A percentile compares a stretch with the other conserved stretches of the same genome.
phyloP scores from a whole-genome alignment of 129 eudicot genomes.

The Flaveria ramosissima region DNA sequence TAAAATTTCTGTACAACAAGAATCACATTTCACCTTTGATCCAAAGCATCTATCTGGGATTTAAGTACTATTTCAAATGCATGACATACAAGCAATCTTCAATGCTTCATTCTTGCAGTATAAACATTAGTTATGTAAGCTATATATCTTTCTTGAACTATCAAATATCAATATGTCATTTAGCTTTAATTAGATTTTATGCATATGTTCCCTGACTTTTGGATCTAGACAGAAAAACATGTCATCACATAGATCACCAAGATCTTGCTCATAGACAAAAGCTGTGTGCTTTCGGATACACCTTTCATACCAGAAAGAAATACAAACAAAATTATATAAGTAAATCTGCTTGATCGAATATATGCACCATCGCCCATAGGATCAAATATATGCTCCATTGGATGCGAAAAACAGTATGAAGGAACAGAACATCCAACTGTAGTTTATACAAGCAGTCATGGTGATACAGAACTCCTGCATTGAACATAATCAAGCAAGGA shows the following conservation, averaged over 20 bases:
- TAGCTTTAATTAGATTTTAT: slow-evolving; percentile 1
- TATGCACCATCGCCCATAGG: background rate
- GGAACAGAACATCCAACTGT: slow-evolving; percentile 12
- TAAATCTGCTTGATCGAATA: slow-evolving; percentile 12
- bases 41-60: too few species aligned
- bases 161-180: background rate
- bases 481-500: slow-evolving; percentile 13
- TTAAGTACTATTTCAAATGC: slow-evolving; percentile 1
- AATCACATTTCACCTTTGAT: slow-evolving; percentile 10
- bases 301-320: background rate
- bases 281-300: background rate
- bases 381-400: too few species aligned
- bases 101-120: background rate
- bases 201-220: slow-evolving; percentile 26
- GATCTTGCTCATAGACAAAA: slow-evolving; percentile 18
- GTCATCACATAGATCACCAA: slow-evolving; percentile 14
- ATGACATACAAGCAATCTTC: slow-evolving; percentile 5
- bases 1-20: background rate
- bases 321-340: background rate
- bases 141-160: background rate
- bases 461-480: slow-evolving; percentile 7
- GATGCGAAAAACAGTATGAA: background rate
- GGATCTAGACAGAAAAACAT: slow-evolving; percentile 3
- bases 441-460: slow-evolving; percentile 22
- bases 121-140: background rate